Percentiles rank a stretch among this genome's conserved stretches.
Conservation (phyloP, 1,139 yeast species). For the Suhomyces terraborum region DNA sequence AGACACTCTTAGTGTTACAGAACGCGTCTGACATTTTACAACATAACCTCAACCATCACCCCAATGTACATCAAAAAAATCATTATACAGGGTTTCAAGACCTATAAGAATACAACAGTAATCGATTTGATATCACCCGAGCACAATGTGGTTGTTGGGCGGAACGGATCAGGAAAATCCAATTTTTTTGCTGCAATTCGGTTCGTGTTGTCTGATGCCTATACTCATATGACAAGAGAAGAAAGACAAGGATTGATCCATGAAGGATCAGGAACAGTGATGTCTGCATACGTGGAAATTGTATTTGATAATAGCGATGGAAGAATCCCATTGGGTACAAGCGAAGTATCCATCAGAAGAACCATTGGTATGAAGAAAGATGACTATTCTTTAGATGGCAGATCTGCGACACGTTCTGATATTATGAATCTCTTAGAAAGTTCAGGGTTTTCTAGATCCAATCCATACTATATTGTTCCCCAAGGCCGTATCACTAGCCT, state of each 20-base stretch:
- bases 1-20: background rate
- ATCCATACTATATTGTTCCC: conserved; percentile 95
- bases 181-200: conserved; percentile 95
- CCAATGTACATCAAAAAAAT: conserved; percentile 50
- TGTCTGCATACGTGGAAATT: conserved; percentile 92
- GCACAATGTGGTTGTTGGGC: conserved; percentile 88
- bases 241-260: conserved; percentile 88
- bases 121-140: conserved; percentile 77
- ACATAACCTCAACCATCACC: background rate
- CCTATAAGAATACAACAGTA: conserved; percentile 82
- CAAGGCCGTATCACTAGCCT: conserved; percentile 87
- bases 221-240: conserved; percentile 82
- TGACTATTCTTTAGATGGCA: conserved; percentile 80
- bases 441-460: conserved; percentile 89
- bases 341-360: conserved; percentile 74
- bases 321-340: conserved; percentile 68
- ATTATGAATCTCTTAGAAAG: conserved; percentile 82
- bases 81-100: conserved; percentile 89
- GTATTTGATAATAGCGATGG: conserved; percentile 80
- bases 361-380: conserved; percentile 93
- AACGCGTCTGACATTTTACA: conserved; percentile 7
- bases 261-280: conserved; percentile 87
- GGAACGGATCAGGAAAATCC: conserved; percentile 96
- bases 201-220: conserved; percentile 89
- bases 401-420: conserved; percentile 78